A percentile compares a stretch with the other conserved stretches of the same genome.
These are phyloP conservation scores for Coemansia sp. DNA, from an alignment of 192 early-diverging fungal species.

Conservation along the genomic window DNA sequence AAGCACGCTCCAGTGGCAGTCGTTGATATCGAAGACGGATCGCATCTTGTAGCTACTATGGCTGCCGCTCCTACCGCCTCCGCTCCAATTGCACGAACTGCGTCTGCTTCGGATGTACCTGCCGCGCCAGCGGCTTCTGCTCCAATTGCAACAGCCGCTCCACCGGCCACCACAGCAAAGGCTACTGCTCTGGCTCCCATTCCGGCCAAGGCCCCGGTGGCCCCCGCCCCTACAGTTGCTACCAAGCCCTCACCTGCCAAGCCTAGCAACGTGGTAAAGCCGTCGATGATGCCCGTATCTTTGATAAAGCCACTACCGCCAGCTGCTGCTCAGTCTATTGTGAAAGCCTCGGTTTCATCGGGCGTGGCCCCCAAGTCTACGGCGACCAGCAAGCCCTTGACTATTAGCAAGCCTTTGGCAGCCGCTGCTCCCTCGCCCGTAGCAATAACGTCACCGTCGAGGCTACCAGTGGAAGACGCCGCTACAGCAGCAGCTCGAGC, in stretches of 20 bases:
- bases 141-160: neutral
- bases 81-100: neutral
- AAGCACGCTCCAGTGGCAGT: neutral
- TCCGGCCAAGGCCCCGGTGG: neutral
- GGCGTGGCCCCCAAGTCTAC: neutral
- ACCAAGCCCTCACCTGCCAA: neutral
- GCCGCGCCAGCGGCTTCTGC: neutral
- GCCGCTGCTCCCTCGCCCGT: neutral
- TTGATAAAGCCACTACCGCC: slow-evolving; percentile 10
- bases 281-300: slow-evolving; percentile 23
- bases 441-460: too few relatives aligned
- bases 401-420: too few relatives aligned
- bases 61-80: neutral
- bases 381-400: neutral
- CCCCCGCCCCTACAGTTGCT: neutral
- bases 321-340: neutral
- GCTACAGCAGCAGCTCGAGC: slow-evolving; percentile 1
- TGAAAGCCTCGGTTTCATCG: neutral
- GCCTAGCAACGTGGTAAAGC: neutral
- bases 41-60: neutral
- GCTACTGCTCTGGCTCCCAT: neutral
- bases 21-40: neutral
- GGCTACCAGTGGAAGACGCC: neutral
- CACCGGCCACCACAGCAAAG: neutral
- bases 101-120: too few relatives aligned